Base-by-base conservation (phyloP, 2,329 filamentous ascomycete genomes). In the Pseudogymnoascus sp. region DNA sequence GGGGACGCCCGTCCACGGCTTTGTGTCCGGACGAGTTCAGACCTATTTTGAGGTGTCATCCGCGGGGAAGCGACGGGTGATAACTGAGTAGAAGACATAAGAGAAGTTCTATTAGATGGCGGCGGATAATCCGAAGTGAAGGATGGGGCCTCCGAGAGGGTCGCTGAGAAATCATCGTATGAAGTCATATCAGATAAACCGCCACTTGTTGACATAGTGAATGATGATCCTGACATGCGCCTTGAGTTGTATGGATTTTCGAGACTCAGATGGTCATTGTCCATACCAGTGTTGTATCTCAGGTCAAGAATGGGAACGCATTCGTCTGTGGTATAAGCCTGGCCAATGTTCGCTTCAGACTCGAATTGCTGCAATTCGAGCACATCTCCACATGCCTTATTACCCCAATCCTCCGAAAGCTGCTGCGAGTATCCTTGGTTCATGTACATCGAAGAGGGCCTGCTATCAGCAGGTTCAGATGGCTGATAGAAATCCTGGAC, bases 41-140 rank as follows among this genome's bases (percentile, higher is more conserved):
- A 82, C 33, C 85, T 81, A 68, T 79, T 79, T 68, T 86, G 83
- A 9, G 83, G 78, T 62, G 85, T 81, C 82, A 88, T 82, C 62
- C 84, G 80, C 40, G 89, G 89, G 21, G 89, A 91, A 4, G 86
- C 83, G 19, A 90, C 85, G 2, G 89, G 88, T 1, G 88, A 91
- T 29, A 91, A 76, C 65, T 90, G 85, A 9, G 84, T 88, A 29
- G 87, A 85, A 33, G 86, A 86, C 77, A 89, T 88, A 67, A 89
- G 75, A n/a, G 86, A 89, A 72, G 85, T 89, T 64, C 84, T 78
- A 74, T 88, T 88, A 31, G 85, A 88, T 65, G 82, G 82, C 11
- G 84, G 82, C 50, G 88, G 87, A 65, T 70, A 72, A 63, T 87
- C 83, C 7, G 83, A 83, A 67, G 76, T 79, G 74, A 88, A 88